Evolutionary conservation across 768 basidiomycete genomes (phyloP).

Genomic region (Phlegmacium glaucopus): DNA sequence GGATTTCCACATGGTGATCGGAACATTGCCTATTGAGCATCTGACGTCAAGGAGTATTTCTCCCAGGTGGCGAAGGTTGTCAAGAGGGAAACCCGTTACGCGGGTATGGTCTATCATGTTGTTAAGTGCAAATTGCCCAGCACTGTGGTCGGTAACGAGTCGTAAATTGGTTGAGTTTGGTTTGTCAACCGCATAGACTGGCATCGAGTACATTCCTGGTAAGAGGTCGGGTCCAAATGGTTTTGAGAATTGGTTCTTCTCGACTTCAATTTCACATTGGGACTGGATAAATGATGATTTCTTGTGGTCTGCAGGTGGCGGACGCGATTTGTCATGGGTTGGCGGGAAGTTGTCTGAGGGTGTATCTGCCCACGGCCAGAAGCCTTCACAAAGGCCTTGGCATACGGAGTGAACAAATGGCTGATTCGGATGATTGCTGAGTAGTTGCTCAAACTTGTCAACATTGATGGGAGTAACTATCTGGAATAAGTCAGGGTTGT

Average conservation of each 20-base stretch:
- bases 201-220: constrained; percentile 25
- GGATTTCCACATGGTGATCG: constrained; percentile 28
- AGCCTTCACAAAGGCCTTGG: constrained; percentile 29
- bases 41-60: constrained; percentile 4
- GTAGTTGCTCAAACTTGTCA: no score
- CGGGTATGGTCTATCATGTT: constrained; percentile 14
- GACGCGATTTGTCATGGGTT: constrained; percentile 13
- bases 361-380: constrained; percentile 42
- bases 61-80: constrained; percentile 14
- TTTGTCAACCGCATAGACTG: constrained; percentile 36
- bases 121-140: constrained; percentile 23
- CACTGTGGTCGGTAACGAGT: constrained; percentile 36
- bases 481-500: no score
- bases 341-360: constrained; percentile 12
- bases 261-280: constrained; percentile 20
- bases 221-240: constrained; percentile 28
- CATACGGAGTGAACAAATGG: constrained; percentile 33
- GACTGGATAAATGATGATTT: no score
- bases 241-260: constrained; percentile 15
- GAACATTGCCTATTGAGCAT: background rate
- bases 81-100: constrained; percentile 11
- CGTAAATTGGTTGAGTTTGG: constrained; percentile 23
- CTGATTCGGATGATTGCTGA: background rate
- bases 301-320: constrained; percentile 2
- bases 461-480: no score